These are phyloP conservation scores for Citrus sp. DNA, from an alignment of 345 rosid genomes.

Conservation along the genomic window DNA sequence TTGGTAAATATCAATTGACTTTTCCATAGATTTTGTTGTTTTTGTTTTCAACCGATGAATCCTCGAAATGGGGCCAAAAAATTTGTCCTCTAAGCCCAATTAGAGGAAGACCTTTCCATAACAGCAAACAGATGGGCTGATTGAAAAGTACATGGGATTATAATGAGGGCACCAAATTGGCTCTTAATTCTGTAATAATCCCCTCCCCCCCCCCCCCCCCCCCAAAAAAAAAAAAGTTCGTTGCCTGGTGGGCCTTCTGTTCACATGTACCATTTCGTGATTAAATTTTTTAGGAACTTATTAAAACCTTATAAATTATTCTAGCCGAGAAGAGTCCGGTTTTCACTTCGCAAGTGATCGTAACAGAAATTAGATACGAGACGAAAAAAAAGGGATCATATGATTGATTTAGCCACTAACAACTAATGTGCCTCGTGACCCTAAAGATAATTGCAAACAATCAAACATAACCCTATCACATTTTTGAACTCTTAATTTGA, in stretches of 20 bases:
- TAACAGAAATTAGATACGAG: not conserved
- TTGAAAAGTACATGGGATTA: no score
- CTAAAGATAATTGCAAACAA: not conserved
- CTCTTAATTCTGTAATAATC: not conserved
- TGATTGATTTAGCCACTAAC: no score
- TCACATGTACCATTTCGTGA: not conserved
- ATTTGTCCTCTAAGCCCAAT: not conserved
- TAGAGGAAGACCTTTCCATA: slow-evolving; percentile 14
- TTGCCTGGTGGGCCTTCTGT: not conserved
- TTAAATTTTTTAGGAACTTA: no score
- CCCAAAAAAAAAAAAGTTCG: no score
- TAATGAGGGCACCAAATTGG: not conserved
- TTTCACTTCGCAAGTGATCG: not conserved
- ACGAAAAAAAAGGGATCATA: no score
- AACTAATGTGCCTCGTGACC: not conserved
- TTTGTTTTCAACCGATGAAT: no score
- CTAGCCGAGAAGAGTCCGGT: no score
- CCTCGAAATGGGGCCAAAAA: not conserved
- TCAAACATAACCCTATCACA: not conserved
- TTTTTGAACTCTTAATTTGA: not conserved
- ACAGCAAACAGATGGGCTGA: not conserved
- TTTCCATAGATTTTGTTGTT: no score
- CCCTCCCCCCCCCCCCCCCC: no score
- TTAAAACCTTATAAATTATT: no score
- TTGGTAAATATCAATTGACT: no score